Evolutionary conservation across 768 basidiomycete genomes (phyloP), one percentile per base, ranked within the genome.

Genomic region (Leccinum imitatum): DNA sequence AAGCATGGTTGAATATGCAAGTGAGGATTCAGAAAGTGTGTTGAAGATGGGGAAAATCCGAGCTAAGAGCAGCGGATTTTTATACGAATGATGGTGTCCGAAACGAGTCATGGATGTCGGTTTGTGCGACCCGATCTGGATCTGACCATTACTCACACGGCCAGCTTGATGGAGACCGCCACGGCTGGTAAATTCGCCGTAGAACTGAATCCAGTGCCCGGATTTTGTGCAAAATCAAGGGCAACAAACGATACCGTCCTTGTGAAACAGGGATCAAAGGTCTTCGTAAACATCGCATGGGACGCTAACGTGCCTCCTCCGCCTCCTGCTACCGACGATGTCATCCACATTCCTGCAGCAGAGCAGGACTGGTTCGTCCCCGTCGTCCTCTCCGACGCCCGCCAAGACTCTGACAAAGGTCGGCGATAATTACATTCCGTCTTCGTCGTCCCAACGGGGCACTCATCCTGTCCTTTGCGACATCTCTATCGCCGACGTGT

Each of bases 231-330:
- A 57, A 91, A 91, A 71, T 81, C 87, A 0, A 67, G 77, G 17
- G 74, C 80, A 0, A 67, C 80, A 4, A 76, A 80, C 48, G 71
- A 80, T 5, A 60, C 66, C 31, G 54, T 57, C 6, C 62, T 46
- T 8, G 73, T 87, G 19, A 76, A 80, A 11, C 71, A 77, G 37
- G 82, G 80, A 25, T 70, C 74, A 60, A 91, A 93, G 72, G 71
- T 91, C 35, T 93, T 93, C 69, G 74, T 91, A 31, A 93, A 93
- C 66, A 75, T 93, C 14, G 83, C 85, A 17, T 92, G 85, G 82
- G 89, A 89, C 58, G 19, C 74, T 10, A 81, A 85, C 60, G 82
- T 91, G 0, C 90, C 90, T 4, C 79, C 86, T 0, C 89, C 90
- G 0, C 87, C 88, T 11, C 74, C 80, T n/a, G 83, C 77, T 1